A percentile compares a stretch with the other conserved stretches of the same genome.
Evolutionary conservation across 345 rosid genomes (phyloP).

Genomic region (Euclidium syriacum): DNA sequence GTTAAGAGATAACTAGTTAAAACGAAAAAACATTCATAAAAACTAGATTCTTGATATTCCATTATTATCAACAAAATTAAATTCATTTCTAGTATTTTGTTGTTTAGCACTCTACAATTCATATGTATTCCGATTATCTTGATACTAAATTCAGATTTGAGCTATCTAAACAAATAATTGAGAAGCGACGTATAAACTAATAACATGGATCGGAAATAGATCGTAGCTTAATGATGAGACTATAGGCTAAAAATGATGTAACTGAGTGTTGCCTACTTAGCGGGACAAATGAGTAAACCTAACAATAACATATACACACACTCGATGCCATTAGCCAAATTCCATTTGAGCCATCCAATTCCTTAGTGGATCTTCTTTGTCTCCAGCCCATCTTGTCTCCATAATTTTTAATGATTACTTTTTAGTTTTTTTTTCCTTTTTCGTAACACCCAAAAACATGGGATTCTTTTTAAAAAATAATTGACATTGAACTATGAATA

Average conservation of each 20-base stretch:
- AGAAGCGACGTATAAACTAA: not conserved
- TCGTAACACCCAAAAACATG: not conserved
- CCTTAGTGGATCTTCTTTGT: conserved; percentile 31
- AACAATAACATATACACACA: conserved; percentile 22
- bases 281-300: conserved; percentile 35
- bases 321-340: conserved; percentile 30
- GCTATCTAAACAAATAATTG: conserved; percentile 9
- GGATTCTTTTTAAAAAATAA: not conserved
- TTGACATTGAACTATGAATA: not conserved
- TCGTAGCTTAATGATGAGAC: conserved; percentile 11
- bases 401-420: conserved; percentile 8
- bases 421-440: not conserved
- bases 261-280: conserved; percentile 29
- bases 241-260: not conserved
- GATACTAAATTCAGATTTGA: not conserved
- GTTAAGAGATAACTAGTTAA: too few relatives aligned
- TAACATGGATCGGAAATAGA: not conserved
- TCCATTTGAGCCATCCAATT: conserved; percentile 30
- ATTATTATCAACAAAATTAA: too few relatives aligned
- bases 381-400: conserved; percentile 34
- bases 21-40: too few relatives aligned
- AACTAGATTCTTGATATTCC: too few relatives aligned
- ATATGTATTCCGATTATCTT: too few relatives aligned
- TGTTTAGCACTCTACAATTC: too few relatives aligned
- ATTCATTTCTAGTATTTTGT: too few relatives aligned